A percentile compares a stretch with the other conserved stretches of the same genome.
Conservation (phyloP, 2,329 filamentous ascomycete species). For the Elsinoe ampelina region DNA sequence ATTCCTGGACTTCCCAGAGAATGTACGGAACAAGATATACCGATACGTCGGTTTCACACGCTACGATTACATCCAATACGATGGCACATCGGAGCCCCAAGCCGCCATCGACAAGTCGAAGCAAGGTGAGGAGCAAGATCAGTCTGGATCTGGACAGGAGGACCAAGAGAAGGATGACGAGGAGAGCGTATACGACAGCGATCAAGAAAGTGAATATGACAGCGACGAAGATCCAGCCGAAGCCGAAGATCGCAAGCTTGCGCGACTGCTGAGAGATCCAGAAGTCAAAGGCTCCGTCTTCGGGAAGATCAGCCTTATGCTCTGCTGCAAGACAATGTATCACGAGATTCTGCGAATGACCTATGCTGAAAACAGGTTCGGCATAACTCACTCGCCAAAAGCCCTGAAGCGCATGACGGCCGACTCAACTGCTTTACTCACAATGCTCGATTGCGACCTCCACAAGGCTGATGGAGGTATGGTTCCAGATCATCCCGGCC, state of each 20-base stretch:
- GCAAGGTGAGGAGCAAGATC: background rate
- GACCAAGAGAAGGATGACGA: background rate
- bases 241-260: background rate
- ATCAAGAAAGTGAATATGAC: background rate
- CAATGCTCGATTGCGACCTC: background rate
- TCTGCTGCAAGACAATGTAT: background rate
- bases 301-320: constrained; percentile 6
- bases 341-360: background rate
- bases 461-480: background rate
- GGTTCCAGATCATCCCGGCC: background rate
- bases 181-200: background rate
- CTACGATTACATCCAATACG: background rate
- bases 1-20: background rate
- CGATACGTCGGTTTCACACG: background rate
- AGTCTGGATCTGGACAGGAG: background rate
- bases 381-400: background rate
- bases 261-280: background rate
- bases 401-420: background rate
- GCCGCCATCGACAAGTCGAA: background rate
- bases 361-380: background rate
- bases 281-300: background rate
- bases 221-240: background rate
- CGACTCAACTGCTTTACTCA: background rate
- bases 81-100: background rate
- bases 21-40: background rate